These are phyloP conservation scores for Tulasnella sp. DNA, from an alignment of 768 basidiomycete species.

Conservation along the genomic window DNA sequence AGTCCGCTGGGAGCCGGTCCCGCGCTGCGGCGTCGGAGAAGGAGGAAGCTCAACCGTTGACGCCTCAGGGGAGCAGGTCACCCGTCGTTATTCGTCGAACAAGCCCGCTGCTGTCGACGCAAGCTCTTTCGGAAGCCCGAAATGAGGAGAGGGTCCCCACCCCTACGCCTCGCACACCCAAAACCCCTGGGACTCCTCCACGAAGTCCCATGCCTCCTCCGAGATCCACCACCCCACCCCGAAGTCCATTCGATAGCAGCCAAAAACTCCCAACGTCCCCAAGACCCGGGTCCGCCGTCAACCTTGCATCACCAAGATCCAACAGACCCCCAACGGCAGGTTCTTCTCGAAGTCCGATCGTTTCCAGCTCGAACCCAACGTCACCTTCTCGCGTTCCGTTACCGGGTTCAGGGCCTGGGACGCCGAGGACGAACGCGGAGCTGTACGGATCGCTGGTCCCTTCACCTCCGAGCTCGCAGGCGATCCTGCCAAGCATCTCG, in stretches of 20 bases:
- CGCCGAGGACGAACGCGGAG: background rate
- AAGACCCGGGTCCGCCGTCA: background rate
- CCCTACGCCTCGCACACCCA: background rate
- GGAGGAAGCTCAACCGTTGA: background rate
- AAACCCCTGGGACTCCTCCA: background rate
- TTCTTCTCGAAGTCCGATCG: background rate
- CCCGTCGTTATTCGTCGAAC: background rate
- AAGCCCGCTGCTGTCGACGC: background rate
- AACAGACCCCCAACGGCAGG: background rate
- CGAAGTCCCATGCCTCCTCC: background rate
- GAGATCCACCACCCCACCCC: background rate
- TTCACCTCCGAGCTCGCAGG: background rate
- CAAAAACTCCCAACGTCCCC: background rate
- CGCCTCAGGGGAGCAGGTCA: background rate
- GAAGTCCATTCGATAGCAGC: background rate
- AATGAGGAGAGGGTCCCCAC: background rate
- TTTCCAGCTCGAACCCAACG: background rate
- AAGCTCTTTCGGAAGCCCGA: background rate
- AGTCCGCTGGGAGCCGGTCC: background rate
- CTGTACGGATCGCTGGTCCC: background rate
- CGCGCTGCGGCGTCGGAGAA: background rate
- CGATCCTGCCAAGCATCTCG: background rate
- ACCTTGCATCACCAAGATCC: background rate
- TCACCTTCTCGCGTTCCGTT: background rate
- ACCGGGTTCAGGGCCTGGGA: background rate